phyloP scores from a whole-genome alignment of 345 rosid species.

The Kernera saxatilis region DNA sequence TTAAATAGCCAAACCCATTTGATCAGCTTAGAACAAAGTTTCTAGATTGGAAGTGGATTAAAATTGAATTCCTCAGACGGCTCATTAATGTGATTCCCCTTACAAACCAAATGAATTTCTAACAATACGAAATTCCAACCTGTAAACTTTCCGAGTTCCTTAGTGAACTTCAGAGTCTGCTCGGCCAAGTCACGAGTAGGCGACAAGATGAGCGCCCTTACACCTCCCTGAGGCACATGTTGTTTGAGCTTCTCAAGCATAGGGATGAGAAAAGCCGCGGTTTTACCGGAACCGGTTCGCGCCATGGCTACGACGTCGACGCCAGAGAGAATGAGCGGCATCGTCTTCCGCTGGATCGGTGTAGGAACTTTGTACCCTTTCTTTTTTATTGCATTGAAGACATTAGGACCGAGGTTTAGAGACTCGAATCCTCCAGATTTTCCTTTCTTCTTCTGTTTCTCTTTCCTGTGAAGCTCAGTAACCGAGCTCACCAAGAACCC shows the following conservation, averaged over 20 bases:
- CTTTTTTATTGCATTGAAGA: conserved; percentile 69
- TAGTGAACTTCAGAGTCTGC: conserved; percentile 92
- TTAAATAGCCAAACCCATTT: background rate
- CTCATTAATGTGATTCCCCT: too few relatives aligned
- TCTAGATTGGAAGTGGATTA: background rate
- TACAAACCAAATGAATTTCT: background rate
- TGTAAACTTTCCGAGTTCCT: conserved; percentile 77
- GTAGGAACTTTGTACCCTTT: conserved; percentile 94
- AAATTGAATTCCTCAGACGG: background rate
- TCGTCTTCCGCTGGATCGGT: conserved; percentile 92
- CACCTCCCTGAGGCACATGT: conserved; percentile 79
- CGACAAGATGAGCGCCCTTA: conserved; percentile 79
- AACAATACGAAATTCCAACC: conserved; percentile 37
- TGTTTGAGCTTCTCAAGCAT: conserved; percentile 83
- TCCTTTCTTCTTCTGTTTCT: conserved; percentile 70
- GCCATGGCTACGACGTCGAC: conserved; percentile 97
- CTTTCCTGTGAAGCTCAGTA: conserved; percentile 65
- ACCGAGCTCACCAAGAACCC: conserved; percentile 58
- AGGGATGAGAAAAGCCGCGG: conserved; percentile 89
- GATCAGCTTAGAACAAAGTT: background rate
- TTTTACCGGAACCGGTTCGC: conserved; percentile 95
- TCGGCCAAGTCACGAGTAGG: conserved; percentile 95
- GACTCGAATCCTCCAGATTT: conserved; percentile 98
- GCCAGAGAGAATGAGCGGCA: conserved; percentile 95
- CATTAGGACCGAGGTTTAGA: conserved; percentile 60